Evolutionary conservation across 2,329 filamentous ascomycete genomes (phyloP), one percentile per base, ranked within the genome.

Genomic region (Cercospora sojina): DNA sequence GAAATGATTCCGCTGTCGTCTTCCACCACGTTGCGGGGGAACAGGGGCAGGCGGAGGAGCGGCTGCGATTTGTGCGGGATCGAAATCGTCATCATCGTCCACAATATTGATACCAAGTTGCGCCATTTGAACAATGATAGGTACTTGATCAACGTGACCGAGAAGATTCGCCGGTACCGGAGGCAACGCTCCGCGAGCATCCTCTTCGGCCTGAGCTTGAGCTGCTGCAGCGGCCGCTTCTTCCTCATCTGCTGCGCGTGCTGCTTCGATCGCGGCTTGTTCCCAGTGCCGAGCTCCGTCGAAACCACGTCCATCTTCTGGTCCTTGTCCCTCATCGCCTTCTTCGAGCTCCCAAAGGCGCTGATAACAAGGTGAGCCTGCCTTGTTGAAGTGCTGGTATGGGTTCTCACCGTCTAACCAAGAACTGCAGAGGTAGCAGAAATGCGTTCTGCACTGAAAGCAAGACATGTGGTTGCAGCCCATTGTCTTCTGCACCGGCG

Each of bases 381-480:
- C 83, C 60, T 87, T 84, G 75, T 97, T 97, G 81, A 93, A 99
- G 78, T 99, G 95, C 63, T 85, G 81, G 75, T 98, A 98, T 1
- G 93, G 93, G 72, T 97, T 95, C 18, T 81, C 83, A 0, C 91
- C 87, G 64, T 90, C 86, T 49, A 99, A 84, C 91, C 92, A 98
- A n/a, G 88, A 85, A 0, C 90, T 90, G 76, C 95, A 98, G 1
- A 98, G 85, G 73, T 98, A 98, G 81, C 95, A 99, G 77, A 97
- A 98, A 78, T 98, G 94, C 2, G 92, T 91, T 60, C 90, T 85
- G 82, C 95, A 99, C 70, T 91, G 89, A 77, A 90, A 92, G 80
- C 94, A 97, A 59, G 90, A 91, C 93, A 98, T 98, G 79, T 97
- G 93, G 79, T 97, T 97, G 83, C 95, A 99, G 43, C 95, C 95